Percentiles rank a stretch among this genome's conserved stretches.
Evolutionary conservation across 192 early-diverging fungal genomes (phyloP).

Genomic region (Haplosporangium gracile): DNA sequence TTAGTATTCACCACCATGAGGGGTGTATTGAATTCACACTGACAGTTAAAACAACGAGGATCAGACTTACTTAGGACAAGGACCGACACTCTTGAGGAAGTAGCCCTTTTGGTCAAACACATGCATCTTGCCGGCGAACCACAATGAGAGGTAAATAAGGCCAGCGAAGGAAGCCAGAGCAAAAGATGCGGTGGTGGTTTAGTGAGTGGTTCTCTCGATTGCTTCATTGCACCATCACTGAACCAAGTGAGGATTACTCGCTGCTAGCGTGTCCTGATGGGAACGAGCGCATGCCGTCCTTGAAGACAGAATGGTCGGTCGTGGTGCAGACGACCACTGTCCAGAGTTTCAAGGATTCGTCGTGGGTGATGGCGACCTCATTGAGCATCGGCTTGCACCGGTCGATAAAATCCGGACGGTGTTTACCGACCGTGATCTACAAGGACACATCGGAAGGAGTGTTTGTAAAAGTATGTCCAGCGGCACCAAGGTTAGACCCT

Average conservation of each 20-base stretch:
- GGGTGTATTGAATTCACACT: neutral
- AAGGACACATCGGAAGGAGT: neutral
- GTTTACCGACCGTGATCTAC: constrained; percentile 62
- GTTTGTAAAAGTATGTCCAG: neutral
- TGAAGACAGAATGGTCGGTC: constrained; percentile 62
- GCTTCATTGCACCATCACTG: neutral
- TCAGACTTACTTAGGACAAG: constrained; percentile 57
- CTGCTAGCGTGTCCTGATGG: constrained; percentile 89
- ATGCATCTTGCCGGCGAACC: constrained; percentile 80
- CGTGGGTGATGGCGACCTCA: constrained; percentile 18
- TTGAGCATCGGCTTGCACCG: constrained; percentile 58
- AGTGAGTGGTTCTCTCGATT: neutral
- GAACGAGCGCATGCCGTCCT: constrained; percentile 87
- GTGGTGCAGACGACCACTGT: constrained; percentile 70
- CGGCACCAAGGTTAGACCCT: neutral
- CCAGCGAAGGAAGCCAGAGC: constrained; percentile 74
- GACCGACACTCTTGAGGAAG: constrained; percentile 74
- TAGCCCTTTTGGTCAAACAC: constrained; percentile 74
- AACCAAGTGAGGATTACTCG: constrained; percentile 25
- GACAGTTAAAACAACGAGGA: neutral
- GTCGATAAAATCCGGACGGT: constrained; percentile 60
- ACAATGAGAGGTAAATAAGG: constrained; percentile 73
- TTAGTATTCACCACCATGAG: neutral
- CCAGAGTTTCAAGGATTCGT: constrained; percentile 64
- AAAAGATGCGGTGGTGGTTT: neutral